These are phyloP conservation scores for Conoideocrella luteorostrata DNA, from an alignment of 2,329 filamentous ascomycete genomes.

Conservation along the genomic window DNA sequence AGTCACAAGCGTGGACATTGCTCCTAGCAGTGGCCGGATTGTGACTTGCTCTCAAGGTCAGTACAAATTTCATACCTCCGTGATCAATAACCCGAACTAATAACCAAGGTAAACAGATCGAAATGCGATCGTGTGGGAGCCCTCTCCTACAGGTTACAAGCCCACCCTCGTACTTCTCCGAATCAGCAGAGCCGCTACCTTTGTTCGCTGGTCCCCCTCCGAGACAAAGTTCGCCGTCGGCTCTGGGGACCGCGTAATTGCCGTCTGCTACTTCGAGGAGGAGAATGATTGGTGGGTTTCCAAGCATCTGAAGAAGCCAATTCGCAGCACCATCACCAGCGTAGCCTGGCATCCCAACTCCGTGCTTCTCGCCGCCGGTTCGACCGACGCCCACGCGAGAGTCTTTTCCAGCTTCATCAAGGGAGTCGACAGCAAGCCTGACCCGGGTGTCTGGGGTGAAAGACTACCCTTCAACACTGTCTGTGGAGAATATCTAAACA, in stretches of 20 bases:
- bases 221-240: conserved; percentile 98
- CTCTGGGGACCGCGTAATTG: conserved; percentile 90
- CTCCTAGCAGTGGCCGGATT: conserved; percentile 82
- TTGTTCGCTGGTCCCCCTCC: conserved; percentile 93
- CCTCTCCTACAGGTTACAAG: conserved; percentile 87
- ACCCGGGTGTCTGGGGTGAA: conserved; percentile 89
- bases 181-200: conserved; percentile 94
- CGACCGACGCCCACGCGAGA: conserved; percentile 92
- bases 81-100: conserved; percentile 8
- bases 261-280: conserved; percentile 97
- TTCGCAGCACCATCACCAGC: conserved; percentile 92
- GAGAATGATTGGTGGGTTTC: conserved; percentile 99
- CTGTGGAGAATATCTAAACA: conserved; percentile 93
- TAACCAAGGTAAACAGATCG: conserved; percentile 56
- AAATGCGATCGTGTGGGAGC: conserved; percentile 97
- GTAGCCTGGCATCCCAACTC: conserved; percentile 97
- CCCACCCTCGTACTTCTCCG: conserved; percentile 93
- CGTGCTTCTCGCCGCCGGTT: conserved; percentile 87
- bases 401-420: conserved; percentile 97
- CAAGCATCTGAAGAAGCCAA: conserved; percentile 98
- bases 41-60: conserved; percentile 94
- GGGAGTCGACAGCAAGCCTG: conserved; percentile 79
- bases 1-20: conserved; percentile 94
- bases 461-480: conserved; percentile 96
- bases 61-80: conserved; percentile 13